Percentiles rank a stretch among this genome's conserved stretches.
phyloP scores from a whole-genome alignment of 805 yeast genomes.

The Naumovozyma baii region DNA sequence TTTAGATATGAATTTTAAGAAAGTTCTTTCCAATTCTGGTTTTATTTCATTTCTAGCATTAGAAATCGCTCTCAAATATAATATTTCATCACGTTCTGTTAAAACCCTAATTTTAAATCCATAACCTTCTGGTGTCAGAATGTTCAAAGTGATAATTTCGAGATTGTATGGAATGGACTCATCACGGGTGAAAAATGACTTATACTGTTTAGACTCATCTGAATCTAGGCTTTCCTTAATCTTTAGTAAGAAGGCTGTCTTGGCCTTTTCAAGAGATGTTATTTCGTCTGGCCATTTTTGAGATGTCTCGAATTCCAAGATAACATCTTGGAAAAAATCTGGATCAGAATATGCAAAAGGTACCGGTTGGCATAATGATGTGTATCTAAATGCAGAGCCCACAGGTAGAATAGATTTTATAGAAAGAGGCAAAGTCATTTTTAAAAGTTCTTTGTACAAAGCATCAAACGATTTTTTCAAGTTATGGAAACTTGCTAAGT shows the following conservation, averaged over 20 bases:
- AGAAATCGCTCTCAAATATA: constrained; percentile 63
- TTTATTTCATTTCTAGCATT: constrained; percentile 53
- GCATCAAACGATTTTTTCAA: constrained; percentile 48
- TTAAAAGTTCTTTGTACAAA: constrained; percentile 42
- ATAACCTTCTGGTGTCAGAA: constrained; percentile 81
- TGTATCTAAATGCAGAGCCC: constrained; percentile 63
- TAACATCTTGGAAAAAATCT: constrained; percentile 69
- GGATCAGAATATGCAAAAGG: constrained; percentile 71
- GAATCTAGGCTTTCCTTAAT: constrained; percentile 40
- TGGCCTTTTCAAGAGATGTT: constrained; percentile 74
- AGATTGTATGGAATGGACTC: constrained; percentile 55
- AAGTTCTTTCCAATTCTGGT: constrained; percentile 49
- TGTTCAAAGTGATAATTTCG: constrained; percentile 46
- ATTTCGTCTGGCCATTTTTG: constrained; percentile 95
- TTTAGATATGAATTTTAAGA: constrained; percentile 51
- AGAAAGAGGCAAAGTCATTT: constrained; percentile 56
- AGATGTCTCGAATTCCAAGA: constrained; percentile 82
- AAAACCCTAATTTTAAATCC: constrained; percentile 71
- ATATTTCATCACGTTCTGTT: constrained; percentile 73
- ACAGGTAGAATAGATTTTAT: constrained; percentile 66
- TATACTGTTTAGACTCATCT: constrained; percentile 45
- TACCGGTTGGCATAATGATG: constrained; percentile 70
- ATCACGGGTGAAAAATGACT: constrained; percentile 56
- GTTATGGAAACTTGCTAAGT: constrained; percentile 35
- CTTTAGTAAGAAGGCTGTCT: constrained; percentile 77